phyloP scores from a whole-genome alignment of 306 rosid genomes.

The Oxytropis ochrocephala region DNA sequence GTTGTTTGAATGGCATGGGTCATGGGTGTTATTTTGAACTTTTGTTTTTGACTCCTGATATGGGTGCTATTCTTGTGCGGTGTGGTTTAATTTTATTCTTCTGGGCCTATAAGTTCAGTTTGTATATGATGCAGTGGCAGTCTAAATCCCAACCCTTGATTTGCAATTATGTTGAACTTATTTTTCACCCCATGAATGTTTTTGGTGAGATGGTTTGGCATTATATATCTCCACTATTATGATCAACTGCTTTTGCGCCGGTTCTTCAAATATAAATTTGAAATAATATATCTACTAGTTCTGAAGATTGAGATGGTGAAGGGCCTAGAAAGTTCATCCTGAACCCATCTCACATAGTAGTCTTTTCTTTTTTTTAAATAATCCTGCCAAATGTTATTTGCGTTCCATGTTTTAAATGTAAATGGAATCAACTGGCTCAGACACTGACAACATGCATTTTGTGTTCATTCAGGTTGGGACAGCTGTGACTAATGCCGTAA shows the following conservation, averaged over 20 bases:
- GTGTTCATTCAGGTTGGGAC: slow-evolving; percentile 65
- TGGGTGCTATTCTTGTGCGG: not conserved
- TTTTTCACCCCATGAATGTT: not conserved
- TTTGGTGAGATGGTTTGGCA: slow-evolving; percentile 1
- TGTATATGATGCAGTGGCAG: slow-evolving; percentile 7
- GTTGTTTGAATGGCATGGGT: not conserved
- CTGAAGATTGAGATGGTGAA: slow-evolving; percentile 2
- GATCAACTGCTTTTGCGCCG: not conserved
- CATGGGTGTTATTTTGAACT: not conserved
- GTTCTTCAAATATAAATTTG: not conserved
- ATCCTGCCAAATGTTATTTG: not conserved
- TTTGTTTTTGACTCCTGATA: not conserved
- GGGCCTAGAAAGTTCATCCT: not conserved
- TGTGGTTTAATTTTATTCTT: not conserved
- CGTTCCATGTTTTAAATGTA: not conserved
- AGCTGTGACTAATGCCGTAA: slow-evolving; percentile 72
- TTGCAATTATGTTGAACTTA: not conserved
- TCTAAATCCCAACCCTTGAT: not conserved
- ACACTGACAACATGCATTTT: slow-evolving; percentile 1
- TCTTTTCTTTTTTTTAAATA: not conserved
- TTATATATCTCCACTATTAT: not conserved
- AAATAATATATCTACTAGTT: slow-evolving; percentile 1
- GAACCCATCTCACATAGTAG: not conserved
- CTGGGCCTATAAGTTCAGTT: not conserved
- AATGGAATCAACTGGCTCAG: slow-evolving; percentile 1